Percentiles rank a stretch among this genome's conserved stretches.
Conservation (phyloP, 1,284 basidiomycete genomes). For the Apiotrichum domesticum region DNA sequence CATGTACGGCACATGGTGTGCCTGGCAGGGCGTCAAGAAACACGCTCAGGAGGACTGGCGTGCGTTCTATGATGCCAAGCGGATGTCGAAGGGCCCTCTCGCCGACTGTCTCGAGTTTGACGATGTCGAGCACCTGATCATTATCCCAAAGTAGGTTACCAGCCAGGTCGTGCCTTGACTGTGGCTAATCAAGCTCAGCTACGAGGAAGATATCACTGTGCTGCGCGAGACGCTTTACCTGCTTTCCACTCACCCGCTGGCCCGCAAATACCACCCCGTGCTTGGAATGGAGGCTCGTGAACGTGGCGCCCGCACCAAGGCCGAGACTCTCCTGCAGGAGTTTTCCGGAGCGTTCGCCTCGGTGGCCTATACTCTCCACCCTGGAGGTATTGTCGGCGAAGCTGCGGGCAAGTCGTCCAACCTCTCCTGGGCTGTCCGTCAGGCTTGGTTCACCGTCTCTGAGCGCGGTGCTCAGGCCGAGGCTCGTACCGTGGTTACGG, state of each 20-base stretch:
- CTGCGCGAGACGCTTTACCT: slow-evolving; percentile 37
- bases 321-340: slow-evolving; percentile 25
- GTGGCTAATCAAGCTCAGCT: slow-evolving; percentile 6
- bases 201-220: slow-evolving; percentile 34
- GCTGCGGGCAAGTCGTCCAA: slow-evolving; percentile 38
- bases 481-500: slow-evolving; percentile 25
- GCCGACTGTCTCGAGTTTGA: slow-evolving; percentile 18
- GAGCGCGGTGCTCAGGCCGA: slow-evolving; percentile 6
- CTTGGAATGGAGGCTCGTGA: slow-evolving; percentile 41
- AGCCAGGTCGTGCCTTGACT: too few species aligned
- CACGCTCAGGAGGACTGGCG: slow-evolving; percentile 30
- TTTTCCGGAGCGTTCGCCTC: slow-evolving; percentile 29
- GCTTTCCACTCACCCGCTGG: slow-evolving; percentile 36
- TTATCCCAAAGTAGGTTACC: slow-evolving; percentile 26
- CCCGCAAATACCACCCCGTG: slow-evolving; percentile 33
- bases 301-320: slow-evolving; percentile 29
- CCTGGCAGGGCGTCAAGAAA: slow-evolving; percentile 23
- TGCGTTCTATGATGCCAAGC: slow-evolving; percentile 2
- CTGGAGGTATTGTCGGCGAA: slow-evolving; percentile 32
- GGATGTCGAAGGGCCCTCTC: neutral
- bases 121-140: slow-evolving; percentile 34
- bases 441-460: slow-evolving; percentile 15
- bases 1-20: slow-evolving; percentile 23
- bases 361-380: slow-evolving; percentile 36
- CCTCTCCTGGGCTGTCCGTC: slow-evolving; percentile 34